Evolutionary conservation across 129 eudicot species (phyloP), one percentile per base, ranked within the genome.

Genomic region (Lactuca sativa): DNA sequence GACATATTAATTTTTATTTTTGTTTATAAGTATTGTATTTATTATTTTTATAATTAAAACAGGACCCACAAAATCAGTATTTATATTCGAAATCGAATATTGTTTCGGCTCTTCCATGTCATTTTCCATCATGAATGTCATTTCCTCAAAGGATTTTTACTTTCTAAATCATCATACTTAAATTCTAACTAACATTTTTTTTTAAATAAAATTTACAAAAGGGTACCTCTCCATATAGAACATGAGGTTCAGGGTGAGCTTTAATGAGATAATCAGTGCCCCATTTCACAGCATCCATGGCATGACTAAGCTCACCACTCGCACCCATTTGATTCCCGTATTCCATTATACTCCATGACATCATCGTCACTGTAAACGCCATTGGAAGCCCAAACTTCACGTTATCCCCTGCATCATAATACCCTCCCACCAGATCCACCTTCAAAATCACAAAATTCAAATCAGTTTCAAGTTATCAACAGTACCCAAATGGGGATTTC

Each of bases 371-470:
- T 1, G 92, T 91, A 66, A 88, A 91, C 5, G 97, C 97, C 97
- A 91, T 91, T 11, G 97, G 97, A 18, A 91, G 78, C 30, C 92
- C 92, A 61, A 91, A 91, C 60, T 91, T 90, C 32, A 87, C 91
- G 57, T 90, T 90, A 55, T 90, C 97, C 4, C 97, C 97, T 14
- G 97, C 97, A 54, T 91, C 97, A 62, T 91, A 91, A 49, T 91
- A 91, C 8, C 97, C 97, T 72, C 97, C 97, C 5, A 91, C 95
- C 77, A 91, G 77, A 55, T 91, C 96, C 81, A 91, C 95, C 97
- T 91, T 51, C 77, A 73, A 33, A 64, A 41, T 9, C 13, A 13
- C 15, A 59, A 18, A 66, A 21, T 0, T 6, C n/a, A 2, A 55
- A 15, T 63, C 33, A 40, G 6, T 18, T 44, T 3, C 34, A 62